Conservation (phyloP, 106 monocot genomes). For the Dioscorea zingiberensis region DNA sequence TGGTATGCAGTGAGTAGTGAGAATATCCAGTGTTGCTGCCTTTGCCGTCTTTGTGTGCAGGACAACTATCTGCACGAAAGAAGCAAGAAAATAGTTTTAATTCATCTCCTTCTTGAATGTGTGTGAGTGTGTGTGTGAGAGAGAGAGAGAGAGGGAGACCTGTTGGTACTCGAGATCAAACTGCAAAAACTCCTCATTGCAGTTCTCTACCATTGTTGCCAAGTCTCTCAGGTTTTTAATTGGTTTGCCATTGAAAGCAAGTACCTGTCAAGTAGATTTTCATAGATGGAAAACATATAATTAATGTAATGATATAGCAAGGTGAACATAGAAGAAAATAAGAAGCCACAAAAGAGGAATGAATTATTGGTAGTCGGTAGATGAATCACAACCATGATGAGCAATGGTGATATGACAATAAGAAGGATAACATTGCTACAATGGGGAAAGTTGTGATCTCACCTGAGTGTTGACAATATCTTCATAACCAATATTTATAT, state of each 20-base stretch:
- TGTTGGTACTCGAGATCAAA: slow-evolving; percentile 95
- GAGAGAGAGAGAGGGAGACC: slow-evolving; percentile 31
- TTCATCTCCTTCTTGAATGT: too few relatives aligned
- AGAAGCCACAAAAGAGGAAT: too few relatives aligned
- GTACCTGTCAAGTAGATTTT: slow-evolving; percentile 28
- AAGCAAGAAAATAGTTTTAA: background rate
- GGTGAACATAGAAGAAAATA: too few relatives aligned
- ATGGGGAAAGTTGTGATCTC: background rate
- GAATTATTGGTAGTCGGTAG: too few relatives aligned
- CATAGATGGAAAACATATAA: too few relatives aligned
- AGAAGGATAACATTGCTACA: background rate
- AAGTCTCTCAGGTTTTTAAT: slow-evolving; percentile 87
- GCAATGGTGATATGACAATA: too few relatives aligned
- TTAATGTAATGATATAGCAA: too few relatives aligned
- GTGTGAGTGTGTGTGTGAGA: background rate
- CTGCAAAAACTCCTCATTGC: slow-evolving; percentile 80
- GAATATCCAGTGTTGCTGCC: slow-evolving; percentile 83
- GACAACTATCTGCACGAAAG: slow-evolving; percentile 66
- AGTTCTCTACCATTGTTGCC: slow-evolving; percentile 84
- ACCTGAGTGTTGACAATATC: slow-evolving; percentile 99
- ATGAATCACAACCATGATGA: too few relatives aligned
- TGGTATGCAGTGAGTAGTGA: slow-evolving; percentile 85
- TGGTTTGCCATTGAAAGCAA: slow-evolving; percentile 84
- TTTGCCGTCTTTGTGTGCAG: slow-evolving; percentile 73
- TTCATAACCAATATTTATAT: slow-evolving; percentile 99